These are phyloP conservation scores for Porcisia deanei DNA, from an alignment of 208 protist genomes.

Conservation along the genomic window DNA sequence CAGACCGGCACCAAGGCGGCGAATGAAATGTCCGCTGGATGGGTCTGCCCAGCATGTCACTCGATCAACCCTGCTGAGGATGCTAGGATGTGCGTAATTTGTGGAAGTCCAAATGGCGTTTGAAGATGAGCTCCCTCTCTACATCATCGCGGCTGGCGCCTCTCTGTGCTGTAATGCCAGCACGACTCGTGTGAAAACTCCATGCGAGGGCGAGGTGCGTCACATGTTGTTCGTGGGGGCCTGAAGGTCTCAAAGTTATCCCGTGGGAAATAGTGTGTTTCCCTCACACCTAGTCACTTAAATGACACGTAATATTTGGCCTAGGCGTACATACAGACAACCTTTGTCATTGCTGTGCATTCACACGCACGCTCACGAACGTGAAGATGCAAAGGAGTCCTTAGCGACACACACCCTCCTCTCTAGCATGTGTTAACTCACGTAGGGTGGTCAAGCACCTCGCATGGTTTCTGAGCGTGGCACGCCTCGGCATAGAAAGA, in stretches of 20 bases:
- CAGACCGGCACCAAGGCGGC: neutral
- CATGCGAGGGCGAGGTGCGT: neutral
- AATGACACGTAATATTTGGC: neutral
- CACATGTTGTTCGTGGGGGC: neutral
- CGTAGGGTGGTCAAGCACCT: neutral
- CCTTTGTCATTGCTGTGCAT: neutral
- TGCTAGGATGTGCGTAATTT: slow-evolving; percentile 18
- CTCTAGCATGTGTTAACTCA: neutral
- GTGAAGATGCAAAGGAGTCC: neutral
- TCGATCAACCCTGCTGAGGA: slow-evolving; percentile 21
- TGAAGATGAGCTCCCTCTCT: neutral
- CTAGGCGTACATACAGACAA: neutral
- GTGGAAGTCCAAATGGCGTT: slow-evolving; percentile 7
- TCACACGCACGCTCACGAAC: neutral
- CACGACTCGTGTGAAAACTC: neutral
- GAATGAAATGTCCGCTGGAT: slow-evolving; percentile 1
- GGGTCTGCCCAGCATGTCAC: slow-evolving; percentile 31
- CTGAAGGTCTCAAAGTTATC: neutral
- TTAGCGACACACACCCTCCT: neutral
- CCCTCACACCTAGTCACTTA: neutral
- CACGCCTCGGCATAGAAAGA: neutral
- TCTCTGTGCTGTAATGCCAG: neutral
- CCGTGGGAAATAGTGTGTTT: neutral
- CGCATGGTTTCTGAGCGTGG: neutral
- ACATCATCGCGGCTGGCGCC: neutral